Evolutionary conservation across 768 basidiomycete species (phyloP).

Genomic region (Tulasnella sp.): DNA sequence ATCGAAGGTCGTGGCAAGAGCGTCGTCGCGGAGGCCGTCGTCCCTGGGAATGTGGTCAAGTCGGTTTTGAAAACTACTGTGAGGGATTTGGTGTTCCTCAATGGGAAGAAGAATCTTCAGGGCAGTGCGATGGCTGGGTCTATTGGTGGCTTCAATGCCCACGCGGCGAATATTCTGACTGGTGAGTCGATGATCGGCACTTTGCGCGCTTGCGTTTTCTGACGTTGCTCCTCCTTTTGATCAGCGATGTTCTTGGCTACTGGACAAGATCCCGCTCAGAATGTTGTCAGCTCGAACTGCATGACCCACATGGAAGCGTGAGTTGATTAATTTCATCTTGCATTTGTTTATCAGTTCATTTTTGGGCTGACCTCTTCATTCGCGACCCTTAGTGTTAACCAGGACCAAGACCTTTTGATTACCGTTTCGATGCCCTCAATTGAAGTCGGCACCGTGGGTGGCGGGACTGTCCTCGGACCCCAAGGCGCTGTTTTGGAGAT

Average conservation of each 20-base stretch:
- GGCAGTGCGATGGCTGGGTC: conserved; percentile 97
- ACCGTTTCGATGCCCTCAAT: conserved; percentile 98
- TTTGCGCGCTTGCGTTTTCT: neutral
- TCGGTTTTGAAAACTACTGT: conserved; percentile 93
- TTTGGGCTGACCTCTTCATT: conserved; percentile 4
- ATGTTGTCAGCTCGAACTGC: conserved; percentile 96
- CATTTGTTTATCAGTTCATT: neutral
- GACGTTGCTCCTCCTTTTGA: neutral
- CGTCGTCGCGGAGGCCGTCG: conserved; percentile 88
- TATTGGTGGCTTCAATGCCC: conserved; percentile 98
- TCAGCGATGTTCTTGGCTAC: conserved; percentile 83
- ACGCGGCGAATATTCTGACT: conserved; percentile 94
- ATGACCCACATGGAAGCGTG: conserved; percentile 99
- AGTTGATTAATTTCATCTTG: conserved; percentile 29
- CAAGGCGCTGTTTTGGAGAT: conserved; percentile 86
- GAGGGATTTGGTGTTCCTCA: conserved; percentile 75
- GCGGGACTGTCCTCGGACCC: conserved; percentile 85
- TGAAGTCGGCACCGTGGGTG: conserved; percentile 96
- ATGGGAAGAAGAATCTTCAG: conserved; percentile 93
- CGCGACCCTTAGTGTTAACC: conserved; percentile 49
- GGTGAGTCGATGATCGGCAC: neutral
- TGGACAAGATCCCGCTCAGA: conserved; percentile 98
- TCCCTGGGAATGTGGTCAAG: conserved; percentile 82
- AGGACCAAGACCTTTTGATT: conserved; percentile 82
- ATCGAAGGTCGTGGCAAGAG: conserved; percentile 98